A percentile compares a stretch with the other conserved stretches of the same genome.
These are phyloP conservation scores for Conringia planisiliqua DNA, from an alignment of 345 rosid species.

Conservation along the genomic window DNA sequence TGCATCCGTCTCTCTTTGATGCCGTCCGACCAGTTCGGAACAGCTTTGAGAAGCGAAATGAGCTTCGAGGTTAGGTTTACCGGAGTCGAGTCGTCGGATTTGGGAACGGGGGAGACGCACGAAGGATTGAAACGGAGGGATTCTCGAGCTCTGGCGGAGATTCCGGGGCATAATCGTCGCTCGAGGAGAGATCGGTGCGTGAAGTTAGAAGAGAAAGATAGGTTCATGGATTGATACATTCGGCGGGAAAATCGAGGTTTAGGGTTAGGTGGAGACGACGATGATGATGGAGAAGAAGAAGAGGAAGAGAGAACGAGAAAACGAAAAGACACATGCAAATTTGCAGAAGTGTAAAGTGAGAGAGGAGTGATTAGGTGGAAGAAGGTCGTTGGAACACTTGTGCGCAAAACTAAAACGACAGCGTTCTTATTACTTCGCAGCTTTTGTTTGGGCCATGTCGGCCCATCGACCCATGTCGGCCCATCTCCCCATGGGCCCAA, in stretches of 20 bases:
- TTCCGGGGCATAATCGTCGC: slow-evolving; percentile 11
- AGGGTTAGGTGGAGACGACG: slow-evolving; percentile 30
- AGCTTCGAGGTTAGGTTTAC: slow-evolving; percentile 29
- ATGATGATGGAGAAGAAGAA: slow-evolving; percentile 16
- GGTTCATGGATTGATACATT: slow-evolving; percentile 47
- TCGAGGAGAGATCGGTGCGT: slow-evolving; percentile 32
- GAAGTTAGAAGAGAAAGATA: slow-evolving; percentile 39
- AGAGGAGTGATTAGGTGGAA: not conserved
- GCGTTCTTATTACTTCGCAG: not conserved
- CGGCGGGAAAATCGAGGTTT: slow-evolving; percentile 31
- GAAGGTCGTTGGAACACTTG: slow-evolving; percentile 29
- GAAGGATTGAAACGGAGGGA: slow-evolving; percentile 22
- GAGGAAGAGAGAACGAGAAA: too few species aligned
- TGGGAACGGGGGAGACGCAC: slow-evolving; percentile 32
- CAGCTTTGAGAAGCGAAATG: slow-evolving; percentile 53
- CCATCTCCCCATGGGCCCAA: too few species aligned
- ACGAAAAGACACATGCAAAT: not conserved
- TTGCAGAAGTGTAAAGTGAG: slow-evolving; percentile 11
- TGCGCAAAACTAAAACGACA: not conserved
- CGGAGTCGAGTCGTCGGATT: slow-evolving; percentile 12
- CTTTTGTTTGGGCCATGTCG: too few species aligned
- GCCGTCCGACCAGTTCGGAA: slow-evolving; percentile 88
- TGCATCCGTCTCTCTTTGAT: slow-evolving; percentile 80
- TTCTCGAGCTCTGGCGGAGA: slow-evolving; percentile 37
- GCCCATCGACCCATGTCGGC: too few species aligned